Percentiles rank a stretch among this genome's conserved stretches.
Evolutionary conservation across 352 stramenopile species (phyloP).

Genomic region (Phytophthora fragariaefolia): DNA sequence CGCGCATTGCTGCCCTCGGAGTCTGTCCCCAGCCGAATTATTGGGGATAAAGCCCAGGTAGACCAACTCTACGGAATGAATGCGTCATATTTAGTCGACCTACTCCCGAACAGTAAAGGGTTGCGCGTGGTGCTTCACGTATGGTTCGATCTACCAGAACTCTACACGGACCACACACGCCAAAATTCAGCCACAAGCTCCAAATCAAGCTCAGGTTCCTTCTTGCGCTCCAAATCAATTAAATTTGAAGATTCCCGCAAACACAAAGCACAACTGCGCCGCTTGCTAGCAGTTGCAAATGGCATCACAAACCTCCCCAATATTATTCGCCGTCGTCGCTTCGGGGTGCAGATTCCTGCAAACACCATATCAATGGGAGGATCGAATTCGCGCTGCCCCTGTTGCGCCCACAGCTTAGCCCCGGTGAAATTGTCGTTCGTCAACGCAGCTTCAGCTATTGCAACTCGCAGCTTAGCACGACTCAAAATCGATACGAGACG

Average conservation of each 20-base stretch:
- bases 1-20: constrained; percentile 21
- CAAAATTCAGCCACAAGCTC: not conserved
- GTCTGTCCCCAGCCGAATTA: constrained; percentile 6
- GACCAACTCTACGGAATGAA: constrained; percentile 34
- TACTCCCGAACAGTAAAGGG: not conserved
- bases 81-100: constrained; percentile 12
- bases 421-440: constrained; percentile 23
- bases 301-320: constrained; percentile 35
- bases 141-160: not conserved
- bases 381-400: constrained; percentile 48
- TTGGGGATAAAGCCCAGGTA: constrained; percentile 7
- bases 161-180: not conserved
- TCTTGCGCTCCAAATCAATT: not conserved
- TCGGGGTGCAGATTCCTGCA: constrained; percentile 44
- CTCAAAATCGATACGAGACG: constrained; percentile 17
- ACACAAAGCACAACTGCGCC: not conserved
- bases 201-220: not conserved
- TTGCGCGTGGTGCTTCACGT: not conserved
- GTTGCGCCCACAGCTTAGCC: constrained; percentile 42
- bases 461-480: constrained; percentile 1
- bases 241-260: not conserved
- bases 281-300: constrained; percentile 18
- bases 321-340: constrained; percentile 46
- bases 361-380: not conserved
- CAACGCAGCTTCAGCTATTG: constrained; percentile 14